These are phyloP conservation scores for Thermomucor indicae-seudaticae DNA, from an alignment of 371 early-diverging fungal species.

Conservation along the genomic window DNA sequence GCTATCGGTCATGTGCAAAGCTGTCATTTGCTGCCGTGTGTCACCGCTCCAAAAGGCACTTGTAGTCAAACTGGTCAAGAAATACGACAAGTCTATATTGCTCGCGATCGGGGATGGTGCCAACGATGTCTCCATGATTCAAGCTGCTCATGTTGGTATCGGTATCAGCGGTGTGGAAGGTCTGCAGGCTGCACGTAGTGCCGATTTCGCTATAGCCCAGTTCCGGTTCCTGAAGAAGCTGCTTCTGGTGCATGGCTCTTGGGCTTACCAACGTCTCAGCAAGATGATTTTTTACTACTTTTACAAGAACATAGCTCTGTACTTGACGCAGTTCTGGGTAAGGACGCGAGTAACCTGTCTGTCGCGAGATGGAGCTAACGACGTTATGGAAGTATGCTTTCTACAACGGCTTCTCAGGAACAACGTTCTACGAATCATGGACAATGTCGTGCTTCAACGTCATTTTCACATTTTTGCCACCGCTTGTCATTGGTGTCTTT, in stretches of 20 bases:
- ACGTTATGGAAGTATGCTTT: slow-evolving; percentile 64
- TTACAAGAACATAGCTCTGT: slow-evolving; percentile 95
- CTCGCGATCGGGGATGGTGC: slow-evolving; percentile 98
- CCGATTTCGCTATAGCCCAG: slow-evolving; percentile 95
- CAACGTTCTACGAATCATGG: slow-evolving; percentile 93
- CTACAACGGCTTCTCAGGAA: slow-evolving; percentile 88
- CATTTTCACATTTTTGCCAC: slow-evolving; percentile 86
- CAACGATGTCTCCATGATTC: slow-evolving; percentile 98
- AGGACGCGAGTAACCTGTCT: no score
- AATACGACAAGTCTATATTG: slow-evolving; percentile 67
- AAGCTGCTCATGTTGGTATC: slow-evolving; percentile 94
- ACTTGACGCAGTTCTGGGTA: slow-evolving; percentile 97
- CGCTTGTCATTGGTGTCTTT: slow-evolving; percentile 87
- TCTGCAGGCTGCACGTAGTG: slow-evolving; percentile 92
- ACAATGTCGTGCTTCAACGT: slow-evolving; percentile 90
- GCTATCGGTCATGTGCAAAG: slow-evolving; percentile 74
- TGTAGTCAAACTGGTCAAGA: slow-evolving; percentile 88
- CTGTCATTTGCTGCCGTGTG: slow-evolving; percentile 92
- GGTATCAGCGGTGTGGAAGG: slow-evolving; percentile 98
- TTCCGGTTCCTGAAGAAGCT: slow-evolving; percentile 89
- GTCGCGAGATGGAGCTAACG: slow-evolving; percentile 2
- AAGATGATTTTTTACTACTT: slow-evolving; percentile 89
- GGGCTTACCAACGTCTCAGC: slow-evolving; percentile 88
- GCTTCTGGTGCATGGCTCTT: slow-evolving; percentile 90
- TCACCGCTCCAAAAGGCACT: slow-evolving; percentile 93